Evolutionary conservation across 2,329 filamentous ascomycete genomes (phyloP).

Genomic region (Karstenula rhodostoma): DNA sequence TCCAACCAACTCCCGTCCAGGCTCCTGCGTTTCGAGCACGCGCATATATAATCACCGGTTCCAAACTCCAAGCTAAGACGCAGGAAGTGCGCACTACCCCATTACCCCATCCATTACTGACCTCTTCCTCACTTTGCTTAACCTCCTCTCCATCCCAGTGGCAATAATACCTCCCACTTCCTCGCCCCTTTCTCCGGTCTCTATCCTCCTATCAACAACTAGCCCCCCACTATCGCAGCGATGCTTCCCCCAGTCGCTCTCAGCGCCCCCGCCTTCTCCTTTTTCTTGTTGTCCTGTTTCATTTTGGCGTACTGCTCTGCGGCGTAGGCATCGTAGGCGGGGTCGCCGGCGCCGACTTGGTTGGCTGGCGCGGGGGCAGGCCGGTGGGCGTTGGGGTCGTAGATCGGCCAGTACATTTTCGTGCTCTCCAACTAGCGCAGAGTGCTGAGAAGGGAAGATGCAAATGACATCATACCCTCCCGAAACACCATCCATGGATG

Average conservation of each 20-base stretch:
- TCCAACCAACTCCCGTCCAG: no score
- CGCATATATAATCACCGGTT: no score
- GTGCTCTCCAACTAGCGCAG: no score
- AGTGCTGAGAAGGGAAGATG: neutral
- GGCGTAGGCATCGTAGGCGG: slow-evolving; percentile 1
- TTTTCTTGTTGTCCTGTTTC: slow-evolving; percentile 13
- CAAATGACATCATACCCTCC: slow-evolving; percentile 1
- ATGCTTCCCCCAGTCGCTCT: neutral
- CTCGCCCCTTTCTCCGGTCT: no score
- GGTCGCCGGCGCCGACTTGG: slow-evolving; percentile 2
- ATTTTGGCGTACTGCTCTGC: slow-evolving; percentile 7
- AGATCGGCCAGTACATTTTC: no score
- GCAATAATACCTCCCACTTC: no score
- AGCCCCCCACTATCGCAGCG: neutral
- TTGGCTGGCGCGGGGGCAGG: neutral
- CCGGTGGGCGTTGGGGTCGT: neutral
- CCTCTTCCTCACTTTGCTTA: no score
- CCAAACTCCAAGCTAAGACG: no score
- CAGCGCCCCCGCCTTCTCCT: neutral
- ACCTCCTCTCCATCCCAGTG: no score
- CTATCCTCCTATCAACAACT: neutral
- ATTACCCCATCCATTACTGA: no score
- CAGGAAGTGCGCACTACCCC: no score
- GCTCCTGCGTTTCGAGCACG: no score
- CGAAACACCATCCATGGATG: neutral